These are phyloP conservation scores for Mycena leptocephala DNA, from an alignment of 768 basidiomycete species.

Conservation along the genomic window DNA sequence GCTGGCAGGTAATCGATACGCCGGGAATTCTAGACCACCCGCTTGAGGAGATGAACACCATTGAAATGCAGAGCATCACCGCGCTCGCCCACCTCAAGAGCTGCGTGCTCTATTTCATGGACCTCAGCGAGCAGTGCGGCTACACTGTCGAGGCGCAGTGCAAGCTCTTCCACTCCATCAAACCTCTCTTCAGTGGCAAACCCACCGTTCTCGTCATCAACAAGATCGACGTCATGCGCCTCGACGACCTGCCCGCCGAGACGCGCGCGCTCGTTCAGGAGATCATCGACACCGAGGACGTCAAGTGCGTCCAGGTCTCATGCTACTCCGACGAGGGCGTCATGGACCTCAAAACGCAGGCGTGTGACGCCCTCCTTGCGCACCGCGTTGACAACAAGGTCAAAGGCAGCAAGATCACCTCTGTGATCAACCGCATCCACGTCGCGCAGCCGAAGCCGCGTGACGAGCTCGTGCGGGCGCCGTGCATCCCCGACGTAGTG, in stretches of 20 bases:
- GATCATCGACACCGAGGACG: slow-evolving; percentile 83
- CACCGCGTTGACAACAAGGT: slow-evolving; percentile 96
- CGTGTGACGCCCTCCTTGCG: slow-evolving; percentile 95
- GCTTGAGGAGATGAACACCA: slow-evolving; percentile 99
- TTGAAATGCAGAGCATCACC: slow-evolving; percentile 99
- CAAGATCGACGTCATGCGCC: slow-evolving; percentile 95
- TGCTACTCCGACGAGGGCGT: slow-evolving; percentile 98
- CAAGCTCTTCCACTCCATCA: slow-evolving; percentile 99
- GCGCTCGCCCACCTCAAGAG: slow-evolving; percentile 96
- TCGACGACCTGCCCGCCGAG: slow-evolving; percentile 87
- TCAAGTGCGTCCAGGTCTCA: slow-evolving; percentile 88
- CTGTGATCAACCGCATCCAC: slow-evolving; percentile 95
- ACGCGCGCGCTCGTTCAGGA: slow-evolving; percentile 88
- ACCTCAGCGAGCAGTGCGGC: slow-evolving; percentile 98
- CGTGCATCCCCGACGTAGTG: slow-evolving; percentile 92
- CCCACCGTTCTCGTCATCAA: slow-evolving; percentile 96
- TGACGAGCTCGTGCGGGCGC: slow-evolving; percentile 90
- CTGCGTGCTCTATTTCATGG: slow-evolving; percentile 98
- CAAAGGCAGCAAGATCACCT: slow-evolving; percentile 94
- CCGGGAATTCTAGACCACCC: slow-evolving; percentile 99
- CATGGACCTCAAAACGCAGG: slow-evolving; percentile 95
- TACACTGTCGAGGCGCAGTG: slow-evolving; percentile 98
- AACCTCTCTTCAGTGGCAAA: slow-evolving; percentile 95
- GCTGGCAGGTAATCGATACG: slow-evolving; percentile 99
- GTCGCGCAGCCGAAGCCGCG: slow-evolving; percentile 93